Evolutionary conservation across 257 asterid species (phyloP), one percentile per base, ranked within the genome.

Genomic region (Solanum bukasovii): DNA sequence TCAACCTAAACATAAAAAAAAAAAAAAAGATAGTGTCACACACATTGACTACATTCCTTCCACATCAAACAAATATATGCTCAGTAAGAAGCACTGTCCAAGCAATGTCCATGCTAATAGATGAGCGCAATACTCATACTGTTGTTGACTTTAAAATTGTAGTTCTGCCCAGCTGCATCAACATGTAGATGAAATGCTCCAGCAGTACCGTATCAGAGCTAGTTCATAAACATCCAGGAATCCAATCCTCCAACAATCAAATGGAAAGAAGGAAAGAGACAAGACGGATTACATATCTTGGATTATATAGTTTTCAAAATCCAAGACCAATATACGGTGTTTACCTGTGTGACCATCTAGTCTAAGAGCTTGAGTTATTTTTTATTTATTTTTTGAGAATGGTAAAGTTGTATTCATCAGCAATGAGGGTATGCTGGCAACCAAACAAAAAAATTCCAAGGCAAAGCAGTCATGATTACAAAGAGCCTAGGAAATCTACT

Each of bases 1-100:
- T 96, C 93, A 87, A 97, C 98, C 99, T 97, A 91, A 68, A 92
- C 90, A 86, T 37, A 82, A 89, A 78, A 46, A 89, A 88, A 92
- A 29, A 29, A 10, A 86, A 92, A 2, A 63, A 18, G 35, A 68
- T 34, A 89, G 23, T 31, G 70, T 82, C 86, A 82, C 20, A 49
- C 40, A 49, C 42, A 42, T 72, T 25, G 84, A 87, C 37, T 29
- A 27, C 75, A 63, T 71, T 82, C 86, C 70, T 82, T 82, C 68
- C 44, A 49, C 70, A 49, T 31, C 86, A 82, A 52, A 82, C 70
- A 46, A 49, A 68, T 49, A 59, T 37, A 12, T 49, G 44, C 35
- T 46, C 87, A 40, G 42, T 5, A 88, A 79, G 37, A 82, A 49
- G 85, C 68, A 3, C 9, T 20, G 27, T 46, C 38, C 20, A 46